Percentiles rank a stretch among this genome's conserved stretches.
Evolutionary conservation across 768 basidiomycete genomes (phyloP).

Genomic region (Russula sp.): DNA sequence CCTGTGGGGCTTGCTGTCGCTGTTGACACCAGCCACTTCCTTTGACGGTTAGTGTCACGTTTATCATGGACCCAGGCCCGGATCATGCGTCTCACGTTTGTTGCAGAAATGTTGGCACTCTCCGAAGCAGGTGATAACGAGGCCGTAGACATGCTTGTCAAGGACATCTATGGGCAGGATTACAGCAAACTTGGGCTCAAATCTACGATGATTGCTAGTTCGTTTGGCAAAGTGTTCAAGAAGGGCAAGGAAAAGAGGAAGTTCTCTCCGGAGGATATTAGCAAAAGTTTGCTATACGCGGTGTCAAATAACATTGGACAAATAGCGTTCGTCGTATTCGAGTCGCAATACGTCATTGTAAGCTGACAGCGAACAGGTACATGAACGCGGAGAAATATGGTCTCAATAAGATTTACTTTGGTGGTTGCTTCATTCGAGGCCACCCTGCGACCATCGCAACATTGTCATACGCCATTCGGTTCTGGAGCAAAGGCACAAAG

Average conservation of each 20-base stretch:
- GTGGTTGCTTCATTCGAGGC: slow-evolving; percentile 97
- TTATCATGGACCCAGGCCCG: neutral
- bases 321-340: slow-evolving; percentile 76
- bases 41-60: slow-evolving; percentile 83
- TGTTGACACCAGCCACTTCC: slow-evolving; percentile 89
- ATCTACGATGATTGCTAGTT: slow-evolving; percentile 96
- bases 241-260: slow-evolving; percentile 72
- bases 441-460: slow-evolving; percentile 97
- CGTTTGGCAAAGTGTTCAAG: slow-evolving; percentile 97
- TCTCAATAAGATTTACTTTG: slow-evolving; percentile 95
- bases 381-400: slow-evolving; percentile 99
- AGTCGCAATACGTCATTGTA: neutral
- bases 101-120: slow-evolving; percentile 87
- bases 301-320: slow-evolving; percentile 99
- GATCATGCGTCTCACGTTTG: slow-evolving; percentile 12
- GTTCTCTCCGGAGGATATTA: slow-evolving; percentile 91
- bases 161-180: slow-evolving; percentile 98
- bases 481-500: slow-evolving; percentile 98
- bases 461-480: slow-evolving; percentile 96
- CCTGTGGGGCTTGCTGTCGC: slow-evolving; percentile 89
- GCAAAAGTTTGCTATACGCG: slow-evolving; percentile 89
- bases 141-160: slow-evolving; percentile 95
- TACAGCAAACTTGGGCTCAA: slow-evolving; percentile 93
- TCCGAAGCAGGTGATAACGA: slow-evolving; percentile 94
- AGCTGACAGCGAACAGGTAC: slow-evolving; percentile 52